Evolutionary conservation across 768 basidiomycete genomes (phyloP).

Genomic region (Suillus sp.): DNA sequence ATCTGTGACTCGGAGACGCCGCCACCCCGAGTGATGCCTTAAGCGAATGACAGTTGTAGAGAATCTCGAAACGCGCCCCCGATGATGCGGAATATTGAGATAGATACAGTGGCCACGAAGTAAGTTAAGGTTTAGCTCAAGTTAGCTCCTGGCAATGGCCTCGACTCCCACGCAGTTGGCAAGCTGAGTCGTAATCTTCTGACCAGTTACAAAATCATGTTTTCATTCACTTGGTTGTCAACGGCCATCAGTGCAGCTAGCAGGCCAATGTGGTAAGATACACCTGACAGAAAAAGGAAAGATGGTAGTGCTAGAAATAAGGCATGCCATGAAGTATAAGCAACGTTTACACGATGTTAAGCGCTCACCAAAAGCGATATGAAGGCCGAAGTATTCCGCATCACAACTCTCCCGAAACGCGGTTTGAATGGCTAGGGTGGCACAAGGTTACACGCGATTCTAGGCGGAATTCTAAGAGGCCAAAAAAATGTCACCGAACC

Average conservation of each 20-base stretch:
- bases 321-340: not conserved
- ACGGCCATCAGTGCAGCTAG: not conserved
- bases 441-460: not conserved
- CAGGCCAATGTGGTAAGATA: not conserved
- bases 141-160: not conserved
- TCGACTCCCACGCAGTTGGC: not conserved
- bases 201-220: not conserved
- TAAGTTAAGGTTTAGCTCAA: not conserved
- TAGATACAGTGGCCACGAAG: no score
- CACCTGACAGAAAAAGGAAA: not conserved
- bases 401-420: not conserved
- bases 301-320: not conserved
- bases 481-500: not conserved
- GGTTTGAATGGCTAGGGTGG: not conserved
- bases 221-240: not conserved
- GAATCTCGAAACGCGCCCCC: not conserved
- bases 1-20: not conserved
- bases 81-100: not conserved
- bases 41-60: not conserved
- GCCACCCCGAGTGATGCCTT: not conserved
- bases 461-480: not conserved
- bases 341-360: not conserved
- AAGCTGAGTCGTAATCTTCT: not conserved
- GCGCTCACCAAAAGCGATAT: not conserved
- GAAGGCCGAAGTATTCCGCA: not conserved